phyloP scores from a whole-genome alignment of 169 alveolate genomes.

The Eimeria zaria region DNA sequence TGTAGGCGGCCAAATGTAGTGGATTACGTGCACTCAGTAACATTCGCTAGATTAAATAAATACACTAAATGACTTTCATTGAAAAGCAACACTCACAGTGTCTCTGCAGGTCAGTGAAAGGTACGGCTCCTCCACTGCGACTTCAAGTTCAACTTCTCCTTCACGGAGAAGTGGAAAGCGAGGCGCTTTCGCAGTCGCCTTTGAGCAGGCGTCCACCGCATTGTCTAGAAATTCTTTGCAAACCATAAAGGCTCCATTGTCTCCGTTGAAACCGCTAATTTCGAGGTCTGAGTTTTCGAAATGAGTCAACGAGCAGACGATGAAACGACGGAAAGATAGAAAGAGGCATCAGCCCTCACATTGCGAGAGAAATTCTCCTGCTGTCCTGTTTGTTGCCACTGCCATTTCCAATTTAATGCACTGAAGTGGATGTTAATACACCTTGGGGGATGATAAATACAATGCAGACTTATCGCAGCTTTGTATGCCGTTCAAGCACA shows the following conservation, averaged over 20 bases:
- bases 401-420: neutral
- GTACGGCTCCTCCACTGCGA: neutral
- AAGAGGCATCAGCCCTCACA: neutral
- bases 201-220: conserved; percentile 82
- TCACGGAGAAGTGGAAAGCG: neutral
- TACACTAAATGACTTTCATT: neutral
- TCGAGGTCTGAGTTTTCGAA: conserved; percentile 50
- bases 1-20: too few species aligned
- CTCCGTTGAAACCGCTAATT: conserved; percentile 60
- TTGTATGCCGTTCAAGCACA: neutral
- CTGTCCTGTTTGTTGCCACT: neutral
- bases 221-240: conserved; percentile 83
- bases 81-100: conserved; percentile 10
- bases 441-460: too few species aligned
- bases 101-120: conserved; percentile 49
- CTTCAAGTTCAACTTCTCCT: neutral
- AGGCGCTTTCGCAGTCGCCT: neutral
- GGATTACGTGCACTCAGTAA: too few species aligned
- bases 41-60: neutral
- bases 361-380: conserved; percentile 42
- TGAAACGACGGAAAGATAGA: neutral
- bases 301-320: neutral
- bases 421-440: neutral
- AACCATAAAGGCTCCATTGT: conserved; percentile 70
- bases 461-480: neutral